Conservation (phyloP, 2,329 filamentous ascomycete species). For the Rutstroemia sydowiana region DNA sequence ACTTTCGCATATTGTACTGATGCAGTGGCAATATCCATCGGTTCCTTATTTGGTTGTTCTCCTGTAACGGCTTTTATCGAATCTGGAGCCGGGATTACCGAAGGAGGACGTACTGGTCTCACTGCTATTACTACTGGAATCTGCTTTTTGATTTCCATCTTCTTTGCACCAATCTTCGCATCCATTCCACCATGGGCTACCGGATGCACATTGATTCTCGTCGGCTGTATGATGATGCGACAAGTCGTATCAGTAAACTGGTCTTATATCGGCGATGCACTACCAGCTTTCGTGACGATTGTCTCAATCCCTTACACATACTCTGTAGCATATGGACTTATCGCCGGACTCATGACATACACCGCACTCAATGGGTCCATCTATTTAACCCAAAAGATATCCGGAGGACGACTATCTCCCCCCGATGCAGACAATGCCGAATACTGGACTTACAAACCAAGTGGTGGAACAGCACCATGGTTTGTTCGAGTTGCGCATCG, state of each 20-base stretch:
- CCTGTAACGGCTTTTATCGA: slow-evolving; percentile 72
- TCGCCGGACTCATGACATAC: slow-evolving; percentile 53
- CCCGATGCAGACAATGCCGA: slow-evolving; percentile 48
- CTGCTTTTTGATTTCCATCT: slow-evolving; percentile 64
- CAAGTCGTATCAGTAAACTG: slow-evolving; percentile 71
- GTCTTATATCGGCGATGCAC: slow-evolving; percentile 66
- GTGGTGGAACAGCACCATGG: slow-evolving; percentile 47
- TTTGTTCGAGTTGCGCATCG: slow-evolving; percentile 33
- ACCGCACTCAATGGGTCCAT: slow-evolving; percentile 46
- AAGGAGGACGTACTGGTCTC: slow-evolving; percentile 66
- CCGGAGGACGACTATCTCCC: slow-evolving; percentile 41
- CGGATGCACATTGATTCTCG: slow-evolving; percentile 63
- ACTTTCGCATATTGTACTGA: slow-evolving; percentile 72
- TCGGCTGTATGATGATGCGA: slow-evolving; percentile 72
- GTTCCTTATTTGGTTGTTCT: slow-evolving; percentile 60
- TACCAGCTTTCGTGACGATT: slow-evolving; percentile 70
- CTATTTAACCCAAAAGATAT: slow-evolving; percentile 40
- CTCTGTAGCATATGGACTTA: slow-evolving; percentile 70
- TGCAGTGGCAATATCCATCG: slow-evolving; percentile 63
- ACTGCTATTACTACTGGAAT: slow-evolving; percentile 63
- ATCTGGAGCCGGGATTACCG: slow-evolving; percentile 67
- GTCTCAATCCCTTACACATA: slow-evolving; percentile 73
- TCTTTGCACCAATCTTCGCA: slow-evolving; percentile 70
- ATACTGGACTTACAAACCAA: slow-evolving; percentile 46
- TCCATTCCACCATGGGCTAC: slow-evolving; percentile 75